phyloP scores from a whole-genome alignment of 1,284 basidiomycete species.

The Austroboletus olivaceoglutinosus region DNA sequence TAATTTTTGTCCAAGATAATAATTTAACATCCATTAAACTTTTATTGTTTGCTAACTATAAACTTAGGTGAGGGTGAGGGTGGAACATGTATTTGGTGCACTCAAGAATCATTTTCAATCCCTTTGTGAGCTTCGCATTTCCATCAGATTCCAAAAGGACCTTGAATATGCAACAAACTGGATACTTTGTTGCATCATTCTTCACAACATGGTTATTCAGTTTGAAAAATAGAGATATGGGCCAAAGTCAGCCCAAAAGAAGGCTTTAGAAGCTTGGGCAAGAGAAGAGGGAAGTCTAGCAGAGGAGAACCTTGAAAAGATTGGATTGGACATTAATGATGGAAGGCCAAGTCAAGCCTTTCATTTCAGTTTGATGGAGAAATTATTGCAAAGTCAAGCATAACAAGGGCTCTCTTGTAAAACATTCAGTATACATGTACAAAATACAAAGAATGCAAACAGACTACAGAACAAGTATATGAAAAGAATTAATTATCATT shows the following conservation, averaged over 20 bases:
- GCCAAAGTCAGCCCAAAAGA: background rate
- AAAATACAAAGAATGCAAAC: too few species aligned
- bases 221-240: constrained; percentile 8
- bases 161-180: constrained; percentile 5
- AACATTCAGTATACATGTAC: too few species aligned
- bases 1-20: too few species aligned
- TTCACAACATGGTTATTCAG: constrained; percentile 16
- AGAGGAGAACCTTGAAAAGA: background rate
- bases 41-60: too few species aligned
- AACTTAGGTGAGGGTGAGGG: constrained; percentile 8
- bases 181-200: constrained; percentile 3
- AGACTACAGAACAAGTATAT: too few species aligned
- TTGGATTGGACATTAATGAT: background rate
- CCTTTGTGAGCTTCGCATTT: constrained; percentile 6
- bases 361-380: background rate
- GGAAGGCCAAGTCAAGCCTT: background rate
- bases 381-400: background rate
- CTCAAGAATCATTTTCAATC: constrained; percentile 17
- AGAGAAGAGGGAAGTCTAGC: background rate
- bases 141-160: constrained; percentile 3
- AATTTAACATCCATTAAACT: too few species aligned
- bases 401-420: too few species aligned
- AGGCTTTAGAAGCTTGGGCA: background rate
- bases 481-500: too few species aligned
- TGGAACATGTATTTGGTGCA: constrained; percentile 14